Evolutionary conservation across 345 rosid species (phyloP).

Genomic region (Eucalyptus pauciflora): DNA sequence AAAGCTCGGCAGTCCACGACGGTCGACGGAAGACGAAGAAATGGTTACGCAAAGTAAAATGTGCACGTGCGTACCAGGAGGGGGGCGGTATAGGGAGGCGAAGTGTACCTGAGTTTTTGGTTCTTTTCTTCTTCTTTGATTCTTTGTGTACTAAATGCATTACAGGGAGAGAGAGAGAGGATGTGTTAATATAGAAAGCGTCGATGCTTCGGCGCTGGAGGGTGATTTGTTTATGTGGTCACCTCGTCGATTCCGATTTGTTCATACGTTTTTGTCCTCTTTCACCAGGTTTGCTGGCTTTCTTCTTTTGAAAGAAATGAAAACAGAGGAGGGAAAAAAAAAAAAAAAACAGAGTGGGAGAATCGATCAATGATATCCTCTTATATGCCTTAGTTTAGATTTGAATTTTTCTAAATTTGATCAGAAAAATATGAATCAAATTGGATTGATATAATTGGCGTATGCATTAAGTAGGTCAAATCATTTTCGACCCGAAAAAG

Average conservation of each 20-base stretch:
- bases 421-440: fast-evolving
- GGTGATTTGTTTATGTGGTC: neutral
- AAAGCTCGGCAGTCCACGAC: constrained; percentile 18
- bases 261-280: neutral
- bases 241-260: neutral
- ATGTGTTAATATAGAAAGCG: neutral
- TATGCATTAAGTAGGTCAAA: fast-evolving
- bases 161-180: neutral
- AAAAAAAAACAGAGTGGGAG: neutral
- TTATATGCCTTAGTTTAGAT: fast-evolving
- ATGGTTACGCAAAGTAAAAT: constrained; percentile 28
- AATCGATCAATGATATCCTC: neutral
- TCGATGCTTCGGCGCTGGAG: neutral
- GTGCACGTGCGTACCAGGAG: neutral
- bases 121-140: neutral
- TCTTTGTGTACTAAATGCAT: constrained; percentile 4
- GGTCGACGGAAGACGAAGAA: constrained; percentile 46
- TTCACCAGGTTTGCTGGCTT: neutral
- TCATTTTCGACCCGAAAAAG: too few relatives aligned
- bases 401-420: too few relatives aligned
- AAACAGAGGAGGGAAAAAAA: neutral
- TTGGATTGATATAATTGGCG: too few relatives aligned
- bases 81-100: neutral
- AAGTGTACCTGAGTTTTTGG: neutral
- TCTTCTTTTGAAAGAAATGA: neutral